Evolutionary conservation across 2,329 filamentous ascomycete species (phyloP).

Genomic region (Cordyceps militaris): DNA sequence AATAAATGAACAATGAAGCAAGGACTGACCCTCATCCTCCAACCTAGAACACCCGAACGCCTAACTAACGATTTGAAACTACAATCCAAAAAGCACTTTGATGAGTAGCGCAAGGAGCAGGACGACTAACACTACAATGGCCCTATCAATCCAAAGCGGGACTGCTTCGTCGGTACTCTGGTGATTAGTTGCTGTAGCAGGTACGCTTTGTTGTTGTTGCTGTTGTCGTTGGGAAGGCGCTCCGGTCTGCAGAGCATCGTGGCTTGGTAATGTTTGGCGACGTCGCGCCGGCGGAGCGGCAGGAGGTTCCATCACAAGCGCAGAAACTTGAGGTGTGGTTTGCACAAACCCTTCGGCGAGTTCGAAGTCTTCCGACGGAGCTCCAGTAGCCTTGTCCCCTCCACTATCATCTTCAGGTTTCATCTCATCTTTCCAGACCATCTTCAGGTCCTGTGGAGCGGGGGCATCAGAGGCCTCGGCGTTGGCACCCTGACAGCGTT

Average conservation of each 20-base stretch:
- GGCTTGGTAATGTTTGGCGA: not conserved
- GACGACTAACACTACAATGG: constrained; percentile 66
- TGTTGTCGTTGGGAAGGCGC: constrained; percentile 12
- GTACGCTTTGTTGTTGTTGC: constrained; percentile 12
- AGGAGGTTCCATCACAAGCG: not conserved
- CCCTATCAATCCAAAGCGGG: constrained; percentile 71
- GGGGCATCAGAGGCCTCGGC: constrained; percentile 35
- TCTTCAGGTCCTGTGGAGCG: constrained; percentile 48
- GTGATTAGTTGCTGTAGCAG: constrained; percentile 10
- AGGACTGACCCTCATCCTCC: not conserved
- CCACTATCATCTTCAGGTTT: constrained; percentile 25
- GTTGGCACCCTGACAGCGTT: constrained; percentile 33
- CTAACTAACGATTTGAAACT: not conserved
- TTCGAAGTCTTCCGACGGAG: constrained; percentile 32
- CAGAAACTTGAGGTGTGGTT: constrained; percentile 30
- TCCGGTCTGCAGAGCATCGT: constrained; percentile 15
- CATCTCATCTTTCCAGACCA: constrained; percentile 71
- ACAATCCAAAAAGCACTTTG: constrained; percentile 39
- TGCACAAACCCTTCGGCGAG: constrained; percentile 53
- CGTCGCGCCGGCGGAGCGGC: not conserved
- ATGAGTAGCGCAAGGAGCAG: constrained; percentile 64
- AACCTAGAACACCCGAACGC: not conserved
- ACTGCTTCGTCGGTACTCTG: constrained; percentile 39
- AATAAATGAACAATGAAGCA: not conserved
- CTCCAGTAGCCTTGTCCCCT: constrained; percentile 27